Evolutionary conservation across 1,139 yeast genomes (phyloP), one percentile per base, ranked within the genome.

Genomic region (Hansenula anomala): DNA sequence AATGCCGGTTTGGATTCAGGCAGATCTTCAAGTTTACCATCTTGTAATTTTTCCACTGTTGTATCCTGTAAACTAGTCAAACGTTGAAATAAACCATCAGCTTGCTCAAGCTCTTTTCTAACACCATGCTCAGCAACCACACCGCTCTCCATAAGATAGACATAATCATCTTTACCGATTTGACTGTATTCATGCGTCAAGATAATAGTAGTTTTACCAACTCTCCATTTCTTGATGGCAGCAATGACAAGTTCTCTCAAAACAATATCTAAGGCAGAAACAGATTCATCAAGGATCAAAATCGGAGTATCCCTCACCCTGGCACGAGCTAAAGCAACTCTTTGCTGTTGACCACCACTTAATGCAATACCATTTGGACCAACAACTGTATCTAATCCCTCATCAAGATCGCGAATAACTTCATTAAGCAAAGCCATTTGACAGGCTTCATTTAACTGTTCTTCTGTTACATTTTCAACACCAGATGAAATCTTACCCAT

Each of bases 281-380:
- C 66, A 2, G 95, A 76, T 57, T 92, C 98, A 62, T 92, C 98
- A 23, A 89, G 64, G 12, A 92, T 73, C 43, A 92, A 63, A 4
- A 92, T 71, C 0, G 90, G 84, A 0, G 94, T 61, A 51, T 90
- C 73, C 44, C 88, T 68, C 6, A 89, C 49, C 45, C 69, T 71
- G 0, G 97, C 97, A 42, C 97, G 71, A 0, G 97, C 96, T 23
- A 92, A 56, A 0, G 92, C 83, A 4, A 92, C 66, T 42, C 90
- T 65, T 60, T 92, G 98, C 40, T 72, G 75, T 58, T 92, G 96
- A 0, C 98, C 98, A 4, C 97, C 97, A 47, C 96, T 88, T n/a
- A 92, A 63, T 2, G 66, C 56, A 15, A 66, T 47, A 3, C 76
- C 75, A 3, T 64, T 63, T 0, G 61, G 56, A 0, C 80, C 77